Evolutionary conservation across 2,329 filamentous ascomycete species (phyloP), one percentile per base, ranked within the genome.

Genomic region (Verticillium nubilum): DNA sequence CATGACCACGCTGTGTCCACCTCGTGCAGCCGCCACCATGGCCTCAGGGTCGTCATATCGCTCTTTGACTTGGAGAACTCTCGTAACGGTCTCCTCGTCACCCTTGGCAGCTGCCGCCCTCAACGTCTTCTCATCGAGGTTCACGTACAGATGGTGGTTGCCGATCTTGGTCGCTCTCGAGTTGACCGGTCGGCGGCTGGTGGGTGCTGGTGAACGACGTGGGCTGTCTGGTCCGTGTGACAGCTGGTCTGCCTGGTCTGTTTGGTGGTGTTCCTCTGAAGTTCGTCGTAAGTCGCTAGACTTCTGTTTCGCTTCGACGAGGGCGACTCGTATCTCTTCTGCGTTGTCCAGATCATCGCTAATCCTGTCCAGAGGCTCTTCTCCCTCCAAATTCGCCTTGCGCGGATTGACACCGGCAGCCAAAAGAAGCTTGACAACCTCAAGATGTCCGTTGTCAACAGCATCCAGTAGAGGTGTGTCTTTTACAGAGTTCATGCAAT

Each of bases 381-480:
- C 89, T 5, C 95, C 95, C 67, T 92, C 89, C n/a, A 91, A 87
- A 70, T 98, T 97, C 54, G 92, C 88, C 65, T 92, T 90, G 56
- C 92, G 87, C 55, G 95, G 95, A 69, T 99, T 96, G 13, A 96
- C 94, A 12, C 93, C 94, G 59, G 93, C 89, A 59, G 89, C 86
- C 2, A 99, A 80, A 33, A 99, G 78, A 10, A 97, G 79, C 68
- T 87, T 91, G 50, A 99, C 90, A 4, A 98, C 94, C 19, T 90
- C 90, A 7, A 97, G 72, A 70, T 99, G 93, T 1, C 91, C 91
- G 68, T 99, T 99, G 67, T 98, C 95, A 28, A 98, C 92, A 5
- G 95, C 95, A 77, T 99, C 95, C 58, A 99, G 88, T 35, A 99
- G 82, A 28, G 95, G 95, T 0, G 95, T 98, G 68, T 99, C 95